A percentile compares a stretch with the other conserved stretches of the same genome.
These are phyloP conservation scores for Linnemannia elongata DNA, from an alignment of 192 early-diverging fungal species.

Conservation along the genomic window DNA sequence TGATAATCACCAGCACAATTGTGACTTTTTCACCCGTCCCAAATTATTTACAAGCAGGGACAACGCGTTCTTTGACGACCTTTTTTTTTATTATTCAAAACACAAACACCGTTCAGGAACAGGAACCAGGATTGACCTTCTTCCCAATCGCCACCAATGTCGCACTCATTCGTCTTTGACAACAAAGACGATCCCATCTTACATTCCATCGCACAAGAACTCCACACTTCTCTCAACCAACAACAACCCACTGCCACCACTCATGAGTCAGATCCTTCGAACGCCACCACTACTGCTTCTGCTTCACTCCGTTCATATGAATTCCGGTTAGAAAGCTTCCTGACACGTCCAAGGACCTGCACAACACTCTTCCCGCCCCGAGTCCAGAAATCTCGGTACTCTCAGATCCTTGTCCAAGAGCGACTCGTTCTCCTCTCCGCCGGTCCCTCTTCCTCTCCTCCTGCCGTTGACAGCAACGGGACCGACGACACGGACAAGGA, in stretches of 20 bases:
- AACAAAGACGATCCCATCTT: slow-evolving; percentile 25
- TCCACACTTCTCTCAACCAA: neutral
- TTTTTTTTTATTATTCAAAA: too few species aligned
- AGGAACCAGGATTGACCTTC: neutral
- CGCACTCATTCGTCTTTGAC: neutral
- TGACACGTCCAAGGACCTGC: slow-evolving; percentile 14
- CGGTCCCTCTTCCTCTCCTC: neutral
- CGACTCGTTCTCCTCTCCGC: slow-evolving; percentile 32
- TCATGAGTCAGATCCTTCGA: too few species aligned
- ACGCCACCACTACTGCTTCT: neutral
- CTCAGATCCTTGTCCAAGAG: slow-evolving; percentile 31
- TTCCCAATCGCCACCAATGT: neutral
- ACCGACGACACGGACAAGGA: neutral
- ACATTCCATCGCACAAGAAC: slow-evolving; percentile 25
- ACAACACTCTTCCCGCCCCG: slow-evolving; percentile 25
- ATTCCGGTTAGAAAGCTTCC: slow-evolving; percentile 42
- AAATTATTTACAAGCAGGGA: too few species aligned
- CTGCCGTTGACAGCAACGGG: neutral
- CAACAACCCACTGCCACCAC: neutral
- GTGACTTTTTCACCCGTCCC: too few species aligned
- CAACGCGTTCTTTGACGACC: too few species aligned
- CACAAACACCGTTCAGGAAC: neutral
- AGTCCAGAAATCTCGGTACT: slow-evolving; percentile 21
- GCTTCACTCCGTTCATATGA: neutral
- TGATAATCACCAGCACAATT: too few species aligned